Evolutionary conservation across 768 basidiomycete species (phyloP), one percentile per base, ranked within the genome.

Genomic region (Leccinum ochraceum): DNA sequence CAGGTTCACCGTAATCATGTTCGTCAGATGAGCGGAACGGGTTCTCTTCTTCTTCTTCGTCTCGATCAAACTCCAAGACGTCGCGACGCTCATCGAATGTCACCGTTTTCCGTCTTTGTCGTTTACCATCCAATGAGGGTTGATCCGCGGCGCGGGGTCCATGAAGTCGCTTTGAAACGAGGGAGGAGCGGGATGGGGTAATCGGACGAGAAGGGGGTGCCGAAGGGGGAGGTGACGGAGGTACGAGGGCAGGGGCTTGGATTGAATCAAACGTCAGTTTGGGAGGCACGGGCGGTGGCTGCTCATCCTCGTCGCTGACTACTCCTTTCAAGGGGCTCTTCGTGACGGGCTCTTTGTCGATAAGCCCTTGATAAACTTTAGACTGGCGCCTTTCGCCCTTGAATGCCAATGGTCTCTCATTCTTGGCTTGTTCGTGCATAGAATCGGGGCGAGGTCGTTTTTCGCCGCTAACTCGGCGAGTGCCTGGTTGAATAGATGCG

Each of bases 41-140:
- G 59, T 83, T 77, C 55, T 78, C 78, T 6, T 79, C 79, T 22
- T 80, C 79, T 54, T 84, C 88, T 52, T 89, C 82, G 13, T 86
- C 89, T 20, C 81, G 76, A 59, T 90, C 87, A 69, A 91, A 92
- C 68, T 93, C 91, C 32, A 93, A 73, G 11, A 95, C 91, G 62
- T 94, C 92, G 64, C 89, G 90, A 11, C 85, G 81, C 63, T 90
- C 88, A 70, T 88, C 82, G 60, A 90, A 95, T 1, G 85, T 89
- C 28, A 95, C 93, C 0, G 85, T 92, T 72, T 92, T 94, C 62
- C 89, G 74, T 30, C 84, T 80, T 66, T 84, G 82, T 22, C 84
- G 80, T 67, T 68, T 80, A 32, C 71, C 65, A 50, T 70, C 66
- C 60, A 69, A 55, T 6, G 63, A 62, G 4, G 63, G 58, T 1